Conservation (phyloP, 495 filamentous ascomycete genomes). For the Jackrogersella multiformis region DNA sequence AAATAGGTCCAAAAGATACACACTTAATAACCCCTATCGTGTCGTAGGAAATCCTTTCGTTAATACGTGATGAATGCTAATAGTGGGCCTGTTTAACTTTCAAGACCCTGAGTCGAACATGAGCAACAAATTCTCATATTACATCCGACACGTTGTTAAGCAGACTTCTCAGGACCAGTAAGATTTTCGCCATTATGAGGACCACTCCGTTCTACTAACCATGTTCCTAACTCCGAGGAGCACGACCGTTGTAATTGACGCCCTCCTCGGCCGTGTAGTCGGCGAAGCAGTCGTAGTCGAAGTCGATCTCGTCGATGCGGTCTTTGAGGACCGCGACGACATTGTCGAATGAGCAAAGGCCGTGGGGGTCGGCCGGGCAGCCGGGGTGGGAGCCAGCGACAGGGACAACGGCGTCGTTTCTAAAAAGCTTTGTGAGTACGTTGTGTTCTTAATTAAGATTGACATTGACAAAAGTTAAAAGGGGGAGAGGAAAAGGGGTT, state of each 20-base stretch:
- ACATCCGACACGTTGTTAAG: slow-evolving; percentile 6
- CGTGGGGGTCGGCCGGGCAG: slow-evolving; percentile 37
- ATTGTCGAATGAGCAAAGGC: slow-evolving; percentile 46
- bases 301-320: slow-evolving; percentile 47
- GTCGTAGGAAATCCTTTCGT: no score
- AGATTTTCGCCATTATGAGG: slow-evolving; percentile 1
- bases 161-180: slow-evolving; percentile 20
- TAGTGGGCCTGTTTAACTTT: no score
- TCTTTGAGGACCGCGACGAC: slow-evolving; percentile 43
- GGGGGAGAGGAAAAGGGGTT: neutral
- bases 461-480: neutral
- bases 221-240: slow-evolving; percentile 33
- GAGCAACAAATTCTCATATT: neutral
- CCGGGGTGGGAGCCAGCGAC: slow-evolving; percentile 41
- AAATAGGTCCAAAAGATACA: no score
- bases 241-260: slow-evolving; percentile 45
- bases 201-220: slow-evolving; percentile 10
- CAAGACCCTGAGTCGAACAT: no score
- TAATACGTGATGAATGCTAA: no score
- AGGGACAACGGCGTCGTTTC: slow-evolving; percentile 45
- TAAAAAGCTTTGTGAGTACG: slow-evolving; percentile 11
- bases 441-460: neutral
- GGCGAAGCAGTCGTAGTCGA: slow-evolving; percentile 48
- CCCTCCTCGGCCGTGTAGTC: slow-evolving; percentile 40
- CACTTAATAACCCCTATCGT: no score